Evolutionary conservation across 108 stramenopile genomes (phyloP), one percentile per base, ranked within the genome.

Genomic region (Mediolabrus comicus): DNA sequence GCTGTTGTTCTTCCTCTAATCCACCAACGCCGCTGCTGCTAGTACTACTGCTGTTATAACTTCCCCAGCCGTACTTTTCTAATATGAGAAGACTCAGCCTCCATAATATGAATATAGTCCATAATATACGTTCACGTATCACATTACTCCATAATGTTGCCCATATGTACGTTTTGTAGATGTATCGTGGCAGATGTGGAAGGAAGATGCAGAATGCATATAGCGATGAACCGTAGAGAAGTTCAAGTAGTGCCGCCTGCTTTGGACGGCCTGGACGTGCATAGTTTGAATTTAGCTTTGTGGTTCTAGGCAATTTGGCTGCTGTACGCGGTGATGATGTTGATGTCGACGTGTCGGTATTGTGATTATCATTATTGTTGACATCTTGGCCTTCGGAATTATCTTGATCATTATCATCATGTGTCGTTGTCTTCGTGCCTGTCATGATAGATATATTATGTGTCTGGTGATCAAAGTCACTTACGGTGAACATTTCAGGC

Each of bases 151-250:
- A 68, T 29, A 24, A 33, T 14, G 25, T 34, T 0, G 19, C 12
- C 53, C 54, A 57, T 0, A 27, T 24, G 39, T 46, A 76, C 5
- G 30, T 38, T 38, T 62, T 52, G 33, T 69, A 69, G 24, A 69
- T 16, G 62, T 57, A 76, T 0, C 49, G 64, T 6, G 69, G 73
- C 12, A 74, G 32, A 7, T 59, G 63, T 17, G 79, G 72, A 7
- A 80, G 60, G 39, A 69, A 69, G 11, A 80, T 63, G 51, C 73
- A 74, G 3, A 53, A 24, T n/a, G 52, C 46, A 53, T 80, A 80
- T n/a, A 80, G 59, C 14, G 46, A 3, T 0, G 22, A 24, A 14
- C 79, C 79, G 32, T 58, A 60, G 4, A 61, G 22, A 13, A 80
- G 61, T 74, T 77, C 76, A 24, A 52, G 34, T 17, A 70, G 24